phyloP scores from a whole-genome alignment of 2,329 filamentous ascomycete genomes.

The Verticillium isaacii region DNA sequence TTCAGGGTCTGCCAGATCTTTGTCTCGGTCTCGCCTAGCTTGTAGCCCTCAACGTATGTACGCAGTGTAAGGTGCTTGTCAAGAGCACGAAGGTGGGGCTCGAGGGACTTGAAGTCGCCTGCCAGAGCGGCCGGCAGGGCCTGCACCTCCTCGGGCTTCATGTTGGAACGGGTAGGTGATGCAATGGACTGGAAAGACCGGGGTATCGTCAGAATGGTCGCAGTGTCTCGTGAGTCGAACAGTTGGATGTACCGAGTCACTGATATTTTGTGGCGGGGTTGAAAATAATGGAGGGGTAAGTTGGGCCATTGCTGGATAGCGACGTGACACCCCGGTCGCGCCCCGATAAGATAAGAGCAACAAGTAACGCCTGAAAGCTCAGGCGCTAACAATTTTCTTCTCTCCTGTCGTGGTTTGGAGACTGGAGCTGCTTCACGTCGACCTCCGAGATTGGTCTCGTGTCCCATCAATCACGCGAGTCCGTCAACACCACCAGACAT shows the following conservation, averaged over 20 bases:
- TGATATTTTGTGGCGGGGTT: constrained; percentile 18
- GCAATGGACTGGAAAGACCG: constrained; percentile 4
- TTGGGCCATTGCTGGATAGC: not conserved
- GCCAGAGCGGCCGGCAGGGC: constrained; percentile 45
- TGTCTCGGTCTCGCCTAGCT: constrained; percentile 69
- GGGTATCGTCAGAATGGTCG: not conserved
- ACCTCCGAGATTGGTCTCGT: not conserved
- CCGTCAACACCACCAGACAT: constrained; percentile 24
- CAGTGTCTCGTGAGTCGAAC: constrained; percentile 13
- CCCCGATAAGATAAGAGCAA: constrained; percentile 19
- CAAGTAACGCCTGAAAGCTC: constrained; percentile 13
- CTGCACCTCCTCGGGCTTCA: constrained; percentile 54
- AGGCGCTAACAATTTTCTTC: constrained; percentile 8
- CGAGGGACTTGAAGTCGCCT: constrained; percentile 77
- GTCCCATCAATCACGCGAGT: not conserved
- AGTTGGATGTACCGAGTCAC: not conserved
- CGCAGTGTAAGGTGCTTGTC: constrained; percentile 85
- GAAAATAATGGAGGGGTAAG: constrained; percentile 8
- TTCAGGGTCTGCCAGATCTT: constrained; percentile 80
- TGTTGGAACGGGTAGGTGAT: constrained; percentile 23
- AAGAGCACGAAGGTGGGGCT: constrained; percentile 68
- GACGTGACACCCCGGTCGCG: not conserved
- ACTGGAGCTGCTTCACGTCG: not conserved
- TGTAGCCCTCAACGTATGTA: constrained; percentile 80
- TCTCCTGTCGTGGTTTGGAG: not conserved